phyloP scores from a whole-genome alignment of 2,329 filamentous ascomycete genomes.

The Colletotrichum navitas region DNA sequence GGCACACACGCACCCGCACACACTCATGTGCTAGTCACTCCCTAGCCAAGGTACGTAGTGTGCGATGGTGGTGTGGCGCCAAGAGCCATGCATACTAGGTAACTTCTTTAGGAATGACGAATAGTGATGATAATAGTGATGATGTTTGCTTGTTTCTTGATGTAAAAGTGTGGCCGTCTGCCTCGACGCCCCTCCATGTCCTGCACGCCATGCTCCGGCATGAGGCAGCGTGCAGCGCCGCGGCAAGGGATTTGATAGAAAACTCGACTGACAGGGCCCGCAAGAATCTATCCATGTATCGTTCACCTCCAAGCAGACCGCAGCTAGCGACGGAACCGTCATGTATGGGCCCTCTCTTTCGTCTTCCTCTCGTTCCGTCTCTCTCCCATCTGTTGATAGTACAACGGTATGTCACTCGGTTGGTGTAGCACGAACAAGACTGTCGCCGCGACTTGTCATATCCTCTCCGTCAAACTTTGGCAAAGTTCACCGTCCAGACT shows the following conservation, averaged over 20 bases:
- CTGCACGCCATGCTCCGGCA: slow-evolving; percentile 10
- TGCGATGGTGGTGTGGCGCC: background rate
- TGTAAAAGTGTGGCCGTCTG: slow-evolving; percentile 11
- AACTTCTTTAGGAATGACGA: slow-evolving; percentile 31
- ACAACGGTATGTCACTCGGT: background rate
- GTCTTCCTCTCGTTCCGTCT: too few species aligned
- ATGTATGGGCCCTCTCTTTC: slow-evolving; percentile 11
- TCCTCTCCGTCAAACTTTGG: background rate
- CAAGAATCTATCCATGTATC: background rate
- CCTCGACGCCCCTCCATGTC: slow-evolving; percentile 22
- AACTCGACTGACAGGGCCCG: slow-evolving; percentile 12
- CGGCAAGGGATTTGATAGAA: slow-evolving; percentile 13
- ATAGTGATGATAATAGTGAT: slow-evolving; percentile 20
- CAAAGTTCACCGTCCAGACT: background rate
- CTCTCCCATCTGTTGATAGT: background rate
- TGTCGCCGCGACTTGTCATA: background rate
- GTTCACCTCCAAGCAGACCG: background rate
- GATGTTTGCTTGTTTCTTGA: slow-evolving; percentile 23
- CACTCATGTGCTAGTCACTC: background rate
- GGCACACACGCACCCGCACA: background rate
- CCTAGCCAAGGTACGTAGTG: background rate
- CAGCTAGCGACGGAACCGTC: slow-evolving; percentile 1
- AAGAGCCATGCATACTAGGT: background rate
- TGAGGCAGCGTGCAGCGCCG: background rate
- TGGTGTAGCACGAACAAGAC: background rate